Evolutionary conservation across 2,329 filamentous ascomycete genomes (phyloP).

Genomic region (Fusarium nodosum): DNA sequence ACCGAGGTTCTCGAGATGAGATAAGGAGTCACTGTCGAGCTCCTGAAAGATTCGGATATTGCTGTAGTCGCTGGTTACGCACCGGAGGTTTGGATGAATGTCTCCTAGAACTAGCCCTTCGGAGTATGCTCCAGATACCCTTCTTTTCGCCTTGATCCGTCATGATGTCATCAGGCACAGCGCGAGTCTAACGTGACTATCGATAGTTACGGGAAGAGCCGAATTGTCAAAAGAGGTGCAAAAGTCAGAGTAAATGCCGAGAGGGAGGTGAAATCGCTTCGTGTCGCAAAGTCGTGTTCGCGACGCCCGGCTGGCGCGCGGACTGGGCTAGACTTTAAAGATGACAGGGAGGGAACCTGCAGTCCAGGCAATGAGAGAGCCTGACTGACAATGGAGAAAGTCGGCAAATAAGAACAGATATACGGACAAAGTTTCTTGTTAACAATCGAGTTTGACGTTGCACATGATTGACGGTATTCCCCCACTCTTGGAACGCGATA

Average conservation of each 20-base stretch:
- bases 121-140: slow-evolving; percentile 65
- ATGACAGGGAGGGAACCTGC: slow-evolving; percentile 12
- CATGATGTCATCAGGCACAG: slow-evolving; percentile 50
- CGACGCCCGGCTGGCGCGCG: slow-evolving; percentile 33
- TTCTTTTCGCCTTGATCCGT: slow-evolving; percentile 56
- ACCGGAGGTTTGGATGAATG: slow-evolving; percentile 43
- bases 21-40: not conserved
- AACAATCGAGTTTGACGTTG: slow-evolving; percentile 38
- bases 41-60: not conserved
- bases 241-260: not conserved
- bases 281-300: slow-evolving; percentile 39
- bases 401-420: slow-evolving; percentile 7
- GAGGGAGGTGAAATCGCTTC: not conserved
- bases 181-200: slow-evolving; percentile 34
- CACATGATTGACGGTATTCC: slow-evolving; percentile 34
- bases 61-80: slow-evolving; percentile 20
- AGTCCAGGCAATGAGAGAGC: slow-evolving; percentile 6
- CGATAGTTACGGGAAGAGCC: slow-evolving; percentile 8
- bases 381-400: slow-evolving; percentile 10
- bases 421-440: slow-evolving; percentile 24
- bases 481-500: slow-evolving; percentile 13
- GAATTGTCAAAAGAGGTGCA: slow-evolving; percentile 12
- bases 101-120: slow-evolving; percentile 59
- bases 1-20: slow-evolving; percentile 2
- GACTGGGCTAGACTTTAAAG: slow-evolving; percentile 23